These are phyloP conservation scores for Blastomyces parvus DNA, from an alignment of 2,329 filamentous ascomycete genomes.

Conservation along the genomic window DNA sequence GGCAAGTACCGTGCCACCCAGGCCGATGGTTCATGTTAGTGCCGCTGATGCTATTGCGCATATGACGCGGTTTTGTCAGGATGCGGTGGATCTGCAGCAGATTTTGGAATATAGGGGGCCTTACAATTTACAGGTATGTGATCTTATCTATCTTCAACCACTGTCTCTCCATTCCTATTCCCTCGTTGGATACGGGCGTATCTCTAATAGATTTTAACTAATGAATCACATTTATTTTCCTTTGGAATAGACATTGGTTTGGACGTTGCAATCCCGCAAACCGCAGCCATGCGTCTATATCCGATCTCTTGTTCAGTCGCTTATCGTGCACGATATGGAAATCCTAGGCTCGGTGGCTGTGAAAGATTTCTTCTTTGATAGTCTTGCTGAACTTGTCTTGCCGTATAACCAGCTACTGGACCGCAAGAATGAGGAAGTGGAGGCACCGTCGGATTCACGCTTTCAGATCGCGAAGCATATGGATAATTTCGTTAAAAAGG, in stretches of 20 bases:
- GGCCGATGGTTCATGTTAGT: conserved; percentile 71
- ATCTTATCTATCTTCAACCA: conserved; percentile 9
- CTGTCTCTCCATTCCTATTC: neutral
- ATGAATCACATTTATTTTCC: neutral
- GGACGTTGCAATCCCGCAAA: conserved; percentile 47
- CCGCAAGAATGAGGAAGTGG: conserved; percentile 63
- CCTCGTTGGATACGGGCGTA: neutral
- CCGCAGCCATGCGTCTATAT: conserved; percentile 78
- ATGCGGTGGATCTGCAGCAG: conserved; percentile 59
- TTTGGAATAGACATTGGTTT: conserved; percentile 9
- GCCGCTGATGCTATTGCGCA: conserved; percentile 63
- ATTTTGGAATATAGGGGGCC: conserved; percentile 59
- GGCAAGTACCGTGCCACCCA: conserved; percentile 85
- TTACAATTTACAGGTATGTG: conserved; percentile 57
- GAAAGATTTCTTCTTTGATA: conserved; percentile 67
- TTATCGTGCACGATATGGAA: conserved; percentile 63
- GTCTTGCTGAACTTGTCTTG: conserved; percentile 67
- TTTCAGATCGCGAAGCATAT: conserved; percentile 64
- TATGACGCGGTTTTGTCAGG: conserved; percentile 60
- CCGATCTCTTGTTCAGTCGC: conserved; percentile 65
- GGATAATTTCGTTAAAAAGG: conserved; percentile 54
- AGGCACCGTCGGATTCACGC: conserved; percentile 62
- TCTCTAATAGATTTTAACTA: neutral
- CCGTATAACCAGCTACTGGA: conserved; percentile 63
- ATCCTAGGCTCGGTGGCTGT: conserved; percentile 60